Base-by-base conservation (phyloP, 2,329 filamentous ascomycete species). In the Pezicula rhizophila region DNA sequence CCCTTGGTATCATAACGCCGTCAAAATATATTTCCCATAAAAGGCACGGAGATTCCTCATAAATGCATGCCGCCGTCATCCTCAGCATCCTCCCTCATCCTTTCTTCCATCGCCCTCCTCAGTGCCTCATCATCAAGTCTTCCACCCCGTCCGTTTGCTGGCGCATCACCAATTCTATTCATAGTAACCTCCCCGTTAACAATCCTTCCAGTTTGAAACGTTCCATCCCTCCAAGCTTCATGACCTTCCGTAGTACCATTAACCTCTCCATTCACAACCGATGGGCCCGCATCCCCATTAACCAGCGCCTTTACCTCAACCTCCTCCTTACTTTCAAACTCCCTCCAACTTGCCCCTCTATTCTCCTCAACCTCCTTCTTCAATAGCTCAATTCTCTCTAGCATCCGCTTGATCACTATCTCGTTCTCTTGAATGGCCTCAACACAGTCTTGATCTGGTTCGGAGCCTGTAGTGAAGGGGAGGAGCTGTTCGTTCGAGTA, bases 361-460 rank as follows among this genome's bases (percentile, higher is more conserved):
- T 62, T 31, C 28, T 31, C 60, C 55, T 72, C 69, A 8, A 89
- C 80, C 69, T 91, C 87, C 38, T 62, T 69, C 55, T 75, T 78
- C 52, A 89, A 70, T 44, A 89, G 65, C 47, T 70, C 71, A 53
- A 89, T 77, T 64, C 85, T 74, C 68, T 82, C 77, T 52, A 76
- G 71, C 78, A 89, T 86, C 57, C 84, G 76, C 52, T 66, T 72
- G 49, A 91, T 84, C 49, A 90, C 85, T 17, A 63, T 66, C 58
- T 82, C 76, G 66, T 90, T 90, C 68, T 91, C 86, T 49, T 69
- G 65, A 62, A 90, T 86, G 50, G 86, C 87, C 50, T 89, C 85
- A 56, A 80, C 70, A 70, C 87, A 91, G 64, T 87, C 85, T 53
- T 74, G 73, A 62, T 91, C 87, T 14, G 82, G 75, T 20, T 57